Conservation (phyloP, 768 basidiomycete genomes). For the Boletus speciosus region DNA sequence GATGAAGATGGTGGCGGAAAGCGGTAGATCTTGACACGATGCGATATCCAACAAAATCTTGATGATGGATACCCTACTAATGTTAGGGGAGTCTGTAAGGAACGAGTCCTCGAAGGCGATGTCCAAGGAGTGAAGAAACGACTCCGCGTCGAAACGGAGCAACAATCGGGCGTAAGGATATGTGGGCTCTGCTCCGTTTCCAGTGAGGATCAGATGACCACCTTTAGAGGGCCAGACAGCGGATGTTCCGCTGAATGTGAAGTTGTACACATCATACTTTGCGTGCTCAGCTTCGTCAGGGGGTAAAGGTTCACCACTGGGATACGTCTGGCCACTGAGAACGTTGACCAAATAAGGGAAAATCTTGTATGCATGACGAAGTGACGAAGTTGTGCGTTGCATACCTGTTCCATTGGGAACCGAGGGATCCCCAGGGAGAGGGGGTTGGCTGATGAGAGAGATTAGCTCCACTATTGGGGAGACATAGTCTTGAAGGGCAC, state of each 20-base stretch:
- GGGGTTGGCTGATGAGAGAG: constrained; percentile 57
- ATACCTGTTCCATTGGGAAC: constrained; percentile 8
- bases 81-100: constrained; percentile 65
- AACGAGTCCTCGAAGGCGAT: constrained; percentile 92
- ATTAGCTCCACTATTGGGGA: constrained; percentile 86
- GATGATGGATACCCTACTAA: constrained; percentile 78
- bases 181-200: constrained; percentile 72
- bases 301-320: constrained; percentile 70
- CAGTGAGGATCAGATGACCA: constrained; percentile 71
- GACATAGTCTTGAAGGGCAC: constrained; percentile 83
- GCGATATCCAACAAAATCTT: constrained; percentile 82
- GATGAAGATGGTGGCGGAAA: constrained; percentile 74
- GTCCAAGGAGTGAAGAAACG: constrained; percentile 90
- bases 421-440: not conserved
- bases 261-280: constrained; percentile 70
- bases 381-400: constrained; percentile 21
- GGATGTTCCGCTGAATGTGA: constrained; percentile 82
- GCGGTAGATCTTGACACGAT: constrained; percentile 47
- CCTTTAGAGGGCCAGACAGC: constrained; percentile 76
- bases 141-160: constrained; percentile 87
- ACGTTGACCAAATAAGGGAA: constrained; percentile 83
- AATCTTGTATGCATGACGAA: constrained; percentile 84
- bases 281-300: constrained; percentile 65
- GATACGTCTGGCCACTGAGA: constrained; percentile 82
- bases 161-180: constrained; percentile 88